Percentiles rank a stretch among this genome's conserved stretches.
Evolutionary conservation across 257 asterid species (phyloP).

Genomic region (Salvia splendens): DNA sequence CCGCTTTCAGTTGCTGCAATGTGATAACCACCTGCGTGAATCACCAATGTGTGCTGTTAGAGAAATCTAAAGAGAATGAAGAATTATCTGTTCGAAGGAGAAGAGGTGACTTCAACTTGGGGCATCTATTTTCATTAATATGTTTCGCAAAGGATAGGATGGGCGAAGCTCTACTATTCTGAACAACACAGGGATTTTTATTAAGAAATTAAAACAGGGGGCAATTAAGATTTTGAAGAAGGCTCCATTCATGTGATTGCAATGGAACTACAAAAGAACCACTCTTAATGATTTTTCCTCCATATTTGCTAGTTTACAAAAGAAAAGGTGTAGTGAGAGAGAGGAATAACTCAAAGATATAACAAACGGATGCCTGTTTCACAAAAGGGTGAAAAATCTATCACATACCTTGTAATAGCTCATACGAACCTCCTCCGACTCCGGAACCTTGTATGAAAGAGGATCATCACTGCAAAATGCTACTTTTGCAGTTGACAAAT

Average conservation of each 20-base stretch:
- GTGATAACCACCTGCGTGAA: slow-evolving; percentile 71
- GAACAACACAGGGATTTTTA: too few species aligned
- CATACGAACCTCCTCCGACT: slow-evolving; percentile 63
- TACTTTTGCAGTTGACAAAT: slow-evolving; percentile 73
- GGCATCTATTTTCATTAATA: too few species aligned
- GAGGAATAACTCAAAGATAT: neutral
- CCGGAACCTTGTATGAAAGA: slow-evolving; percentile 69
- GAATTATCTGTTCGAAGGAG: too few species aligned
- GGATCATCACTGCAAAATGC: slow-evolving; percentile 94
- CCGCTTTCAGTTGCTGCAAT: slow-evolving; percentile 73
- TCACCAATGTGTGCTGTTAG: neutral
- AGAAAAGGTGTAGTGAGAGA: neutral
- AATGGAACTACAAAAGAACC: slow-evolving; percentile 12
- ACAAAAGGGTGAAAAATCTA: neutral
- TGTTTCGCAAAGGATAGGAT: too few species aligned
- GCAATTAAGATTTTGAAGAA: neutral
- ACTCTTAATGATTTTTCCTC: slow-evolving; percentile 11
- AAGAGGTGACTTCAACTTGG: too few species aligned
- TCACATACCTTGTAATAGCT: slow-evolving; percentile 86
- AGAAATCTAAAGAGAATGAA: neutral
- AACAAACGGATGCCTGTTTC: slow-evolving; percentile 1
- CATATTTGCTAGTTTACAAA: slow-evolving; percentile 5
- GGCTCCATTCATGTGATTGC: slow-evolving; percentile 16
- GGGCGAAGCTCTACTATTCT: too few species aligned
- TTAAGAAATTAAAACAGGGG: neutral